Base-by-base conservation (phyloP, 352 stramenopile genomes). In the Phytophthora kernoviae region DNA sequence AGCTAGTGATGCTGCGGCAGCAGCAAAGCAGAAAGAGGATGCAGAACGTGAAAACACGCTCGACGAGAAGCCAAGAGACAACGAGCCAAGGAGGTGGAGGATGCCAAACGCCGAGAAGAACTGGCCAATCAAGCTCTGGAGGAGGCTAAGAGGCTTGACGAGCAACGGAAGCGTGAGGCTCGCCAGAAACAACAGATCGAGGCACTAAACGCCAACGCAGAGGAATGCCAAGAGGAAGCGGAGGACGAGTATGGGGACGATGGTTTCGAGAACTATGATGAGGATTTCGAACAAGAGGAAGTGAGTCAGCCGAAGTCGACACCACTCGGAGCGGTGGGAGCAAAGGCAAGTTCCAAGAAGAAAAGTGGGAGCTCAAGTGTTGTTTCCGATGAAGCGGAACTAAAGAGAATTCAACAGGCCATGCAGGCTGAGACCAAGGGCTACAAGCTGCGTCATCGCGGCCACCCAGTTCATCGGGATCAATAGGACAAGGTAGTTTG, bases 201-300 rank as follows among this genome's bases (percentile, higher is more conserved):
- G 7, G 77, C 62, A 11, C 54, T 91, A 12, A 90, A 90, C 52
- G 82, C 82, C 5, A 91, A 91, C 47, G 82, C 79, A 11, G 79
- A 91, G 36, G 78, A 88, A 37, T 86, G 79, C 10, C 78, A 88
- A 33, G 82, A 91, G 69, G 82, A 86, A 20, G 50, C 65, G 2
- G 65, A 66, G 6, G 73, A 81, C 11, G 81, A 87, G 2, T 90
- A 91, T 40, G 77, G 79, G 4, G 77, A 90, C 32, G 81, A 91
- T 5, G 81, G 65, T 1, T 91, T 90, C 67, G 82, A 87, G 51
- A 81, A 89, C 44, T 81, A 81, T 36, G 74, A 84, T 36, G 82
- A 87, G 42, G 79, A 88, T 43, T 81, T 83, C 54, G 74, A 84
- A 22, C 60, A 75, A 6, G 68, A 81, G 33, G 55, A 79, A 12